phyloP scores from a whole-genome alignment of 306 rosid genomes.

The Citrullus mucosospermus region DNA sequence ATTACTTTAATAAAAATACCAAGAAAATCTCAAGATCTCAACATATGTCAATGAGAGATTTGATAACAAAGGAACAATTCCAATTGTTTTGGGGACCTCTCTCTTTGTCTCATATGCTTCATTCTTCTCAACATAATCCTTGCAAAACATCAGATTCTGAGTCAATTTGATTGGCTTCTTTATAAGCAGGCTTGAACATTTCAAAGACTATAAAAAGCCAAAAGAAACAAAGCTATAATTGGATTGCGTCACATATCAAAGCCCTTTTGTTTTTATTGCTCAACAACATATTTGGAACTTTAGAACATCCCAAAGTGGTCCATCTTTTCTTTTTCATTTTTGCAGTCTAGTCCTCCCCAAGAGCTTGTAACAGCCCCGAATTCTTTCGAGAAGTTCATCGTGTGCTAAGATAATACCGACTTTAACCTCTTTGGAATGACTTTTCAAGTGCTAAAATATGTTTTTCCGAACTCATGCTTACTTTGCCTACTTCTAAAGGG shows the following conservation, averaged over 20 bases:
- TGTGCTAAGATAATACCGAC: background rate
- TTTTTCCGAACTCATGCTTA: too few species aligned
- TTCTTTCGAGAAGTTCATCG: background rate
- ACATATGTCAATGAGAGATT: background rate
- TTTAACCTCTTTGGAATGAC: too few species aligned
- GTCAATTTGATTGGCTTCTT: background rate
- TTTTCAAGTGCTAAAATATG: too few species aligned
- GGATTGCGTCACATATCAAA: background rate
- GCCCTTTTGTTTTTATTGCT: background rate
- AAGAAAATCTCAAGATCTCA: background rate
- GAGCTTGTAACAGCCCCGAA: background rate
- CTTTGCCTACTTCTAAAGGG: too few species aligned
- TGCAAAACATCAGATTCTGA: background rate
- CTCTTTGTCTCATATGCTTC: conserved; percentile 2
- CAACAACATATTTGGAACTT: background rate
- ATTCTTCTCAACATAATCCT: background rate
- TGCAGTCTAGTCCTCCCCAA: background rate
- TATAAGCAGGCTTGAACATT: background rate
- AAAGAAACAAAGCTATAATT: background rate
- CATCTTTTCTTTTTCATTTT: background rate
- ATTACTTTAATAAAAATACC: background rate
- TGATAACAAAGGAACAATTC: background rate
- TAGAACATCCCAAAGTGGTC: background rate
- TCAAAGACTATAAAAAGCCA: background rate
- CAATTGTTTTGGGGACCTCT: background rate